Percentiles rank a stretch among this genome's conserved stretches.
phyloP scores from a whole-genome alignment of 2,329 filamentous ascomycete genomes.

The Colletotrichum chrysophilum region DNA sequence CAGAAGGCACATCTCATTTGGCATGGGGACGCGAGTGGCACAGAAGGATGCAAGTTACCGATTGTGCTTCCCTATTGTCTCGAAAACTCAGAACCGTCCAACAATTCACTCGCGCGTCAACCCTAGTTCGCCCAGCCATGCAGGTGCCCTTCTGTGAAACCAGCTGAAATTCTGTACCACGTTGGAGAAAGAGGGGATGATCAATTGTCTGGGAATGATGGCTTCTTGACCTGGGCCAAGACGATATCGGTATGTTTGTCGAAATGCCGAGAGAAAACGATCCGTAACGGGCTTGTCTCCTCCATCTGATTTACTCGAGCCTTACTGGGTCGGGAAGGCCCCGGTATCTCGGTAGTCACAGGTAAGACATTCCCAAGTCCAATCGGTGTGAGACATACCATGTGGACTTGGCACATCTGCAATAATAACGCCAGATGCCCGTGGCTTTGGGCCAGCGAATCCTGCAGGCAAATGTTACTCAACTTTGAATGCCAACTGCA shows the following conservation, averaged over 20 bases:
- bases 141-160: neutral
- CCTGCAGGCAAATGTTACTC: neutral
- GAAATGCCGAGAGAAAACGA: neutral
- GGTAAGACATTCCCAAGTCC: neutral
- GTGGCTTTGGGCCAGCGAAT: neutral
- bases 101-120: neutral
- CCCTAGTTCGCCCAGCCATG: neutral
- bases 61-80: neutral
- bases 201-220: neutral
- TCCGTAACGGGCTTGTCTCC: neutral
- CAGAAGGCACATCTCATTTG: no score
- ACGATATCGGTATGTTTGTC: neutral
- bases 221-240: neutral
- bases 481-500: neutral
- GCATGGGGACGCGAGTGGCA: neutral
- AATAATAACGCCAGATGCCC: neutral
- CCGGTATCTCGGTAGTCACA: neutral
- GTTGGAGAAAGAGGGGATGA: neutral
- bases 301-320: neutral
- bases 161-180: neutral
- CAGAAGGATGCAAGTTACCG: neutral
- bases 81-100: neutral
- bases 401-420: neutral
- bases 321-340: neutral
- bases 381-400: neutral